Base-by-base conservation (phyloP, 2,329 filamentous ascomycete species). In the Epichloe bromicola region DNA sequence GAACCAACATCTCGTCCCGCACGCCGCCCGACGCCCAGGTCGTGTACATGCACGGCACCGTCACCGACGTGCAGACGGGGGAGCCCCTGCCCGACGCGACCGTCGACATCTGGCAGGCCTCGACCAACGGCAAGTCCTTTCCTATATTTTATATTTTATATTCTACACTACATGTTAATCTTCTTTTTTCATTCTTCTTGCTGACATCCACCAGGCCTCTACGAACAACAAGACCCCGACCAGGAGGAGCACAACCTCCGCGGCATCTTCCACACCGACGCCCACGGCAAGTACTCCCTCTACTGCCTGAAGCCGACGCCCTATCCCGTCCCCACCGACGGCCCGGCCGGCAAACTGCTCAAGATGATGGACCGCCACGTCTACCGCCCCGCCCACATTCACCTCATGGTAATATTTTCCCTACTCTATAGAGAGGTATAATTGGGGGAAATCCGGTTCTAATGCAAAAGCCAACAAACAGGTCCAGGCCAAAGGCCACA, bases 31-130 rank as follows among this genome's bases (percentile, higher is more conserved):
- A 72, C 51, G 70, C 62, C 14, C 59, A 85, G 55, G 68, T 81
- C 30, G 74, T 76, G 3, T 79, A 74, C 59, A 82, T 88, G 74
- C 77, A 86, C 57, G 85, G 86, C 47, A 66, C 65, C 37, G 69
- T 80, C 46, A 67, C 67, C n/a, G 73, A 73, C 43, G 78, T 77
- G 47, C 61, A 63, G 19, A 86, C 83, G 0, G 80, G 81, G 49
- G 69, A 79, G 65, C 83, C 84, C 0, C 71, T 91, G 43, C 72
- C 75, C 17, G 74, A 74, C 53, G 85, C 85, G 2, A 73, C 79
- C 20, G 74, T 93, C 37, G 86, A 91, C 61, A 75, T 90, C 49
- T 93, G 87, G 86, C 82, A 90, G 61, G 85, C 85, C 0, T 85
- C 80, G 0, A 85, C 86, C 34, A 90, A 91, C 60, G 72, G 79